These are phyloP conservation scores for Arachnopeziza araneosa DNA, from an alignment of 2,329 filamentous ascomycete genomes.

Conservation along the genomic window DNA sequence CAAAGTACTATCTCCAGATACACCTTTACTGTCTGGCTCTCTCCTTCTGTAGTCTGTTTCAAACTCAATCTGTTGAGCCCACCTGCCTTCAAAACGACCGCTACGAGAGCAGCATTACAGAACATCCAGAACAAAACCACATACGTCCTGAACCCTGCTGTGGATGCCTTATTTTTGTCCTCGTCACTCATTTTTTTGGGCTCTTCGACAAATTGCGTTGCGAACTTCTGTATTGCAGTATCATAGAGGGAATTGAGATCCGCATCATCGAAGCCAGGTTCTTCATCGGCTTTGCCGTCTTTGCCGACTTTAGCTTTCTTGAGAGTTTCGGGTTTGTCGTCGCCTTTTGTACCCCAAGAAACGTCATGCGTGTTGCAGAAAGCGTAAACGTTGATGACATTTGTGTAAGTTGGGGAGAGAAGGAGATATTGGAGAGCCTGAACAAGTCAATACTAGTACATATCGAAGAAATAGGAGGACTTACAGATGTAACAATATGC, in stretches of 20 bases:
- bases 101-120: conserved; percentile 80
- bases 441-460: neutral
- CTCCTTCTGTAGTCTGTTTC: conserved; percentile 74
- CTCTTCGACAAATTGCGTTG: conserved; percentile 65
- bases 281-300: conserved; percentile 60
- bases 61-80: conserved; percentile 87
- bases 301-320: conserved; percentile 73
- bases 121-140: conserved; percentile 96
- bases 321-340: conserved; percentile 86
- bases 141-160: conserved; percentile 64
- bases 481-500: conserved; percentile 82
- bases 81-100: conserved; percentile 77
- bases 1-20: conserved; percentile 23
- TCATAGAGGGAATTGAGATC: conserved; percentile 94
- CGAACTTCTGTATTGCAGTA: conserved; percentile 67
- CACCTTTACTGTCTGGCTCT: conserved; percentile 12
- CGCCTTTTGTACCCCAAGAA: conserved; percentile 94
- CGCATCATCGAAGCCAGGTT: conserved; percentile 9
- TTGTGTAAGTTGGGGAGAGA: conserved; percentile 91
- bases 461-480: neutral
- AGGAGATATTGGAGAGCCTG: conserved; percentile 83
- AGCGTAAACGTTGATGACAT: conserved; percentile 95
- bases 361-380: conserved; percentile 98
- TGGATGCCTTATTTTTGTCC: conserved; percentile 70
- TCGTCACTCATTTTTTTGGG: conserved; percentile 49